Base-by-base conservation (phyloP, 306 rosid genomes). In the Prunus campanulata region DNA sequence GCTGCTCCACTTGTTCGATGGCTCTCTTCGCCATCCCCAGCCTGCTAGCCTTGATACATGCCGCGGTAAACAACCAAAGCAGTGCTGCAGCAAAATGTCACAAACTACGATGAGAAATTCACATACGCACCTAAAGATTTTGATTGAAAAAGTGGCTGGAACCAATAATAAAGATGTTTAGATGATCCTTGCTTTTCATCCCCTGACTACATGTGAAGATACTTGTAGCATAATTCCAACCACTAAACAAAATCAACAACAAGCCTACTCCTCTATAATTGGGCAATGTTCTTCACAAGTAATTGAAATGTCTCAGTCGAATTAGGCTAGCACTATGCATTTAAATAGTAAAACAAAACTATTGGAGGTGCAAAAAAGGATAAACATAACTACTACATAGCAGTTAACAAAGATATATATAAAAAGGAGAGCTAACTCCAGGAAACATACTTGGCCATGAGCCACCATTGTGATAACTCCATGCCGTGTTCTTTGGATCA, bases 401-500 rank as follows among this genome's bases (percentile, higher is more conserved):
- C 30, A 57, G 2, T 25, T 22, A 25, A 14, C 29, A 22, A 35
- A 35, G 42, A 35, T 35, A 35, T 1, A 35, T 0, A 35, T 30
- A 13, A 65, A 66, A 48, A 42, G 30, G 20, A 11, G 10, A 50
- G 11, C 72, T 32, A 69, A 69, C 16, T 18, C 22, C 73, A 65
- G 3, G 22, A n/a, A 19, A 65, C 70, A 52, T 47, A 79, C 83
- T 66, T 74, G 83, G 84, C 84, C 84, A 80, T 6, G 80, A 80
- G 15, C 84, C 84, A 6, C 80, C 84, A 25, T 80, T 80, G 50
- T 69, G 84, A 47, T 80, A 80, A 46, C 80, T 75, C 80, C 80
- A 80, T n/a, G 80, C 32, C 2, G 72, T 80, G 30, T 74, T 75
- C 72, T 80, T 80, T 2, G 80, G 65, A 66, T 81, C 84, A 76